phyloP scores from a whole-genome alignment of 148 eudicot species.

The Vaccinium macrocarpon region DNA sequence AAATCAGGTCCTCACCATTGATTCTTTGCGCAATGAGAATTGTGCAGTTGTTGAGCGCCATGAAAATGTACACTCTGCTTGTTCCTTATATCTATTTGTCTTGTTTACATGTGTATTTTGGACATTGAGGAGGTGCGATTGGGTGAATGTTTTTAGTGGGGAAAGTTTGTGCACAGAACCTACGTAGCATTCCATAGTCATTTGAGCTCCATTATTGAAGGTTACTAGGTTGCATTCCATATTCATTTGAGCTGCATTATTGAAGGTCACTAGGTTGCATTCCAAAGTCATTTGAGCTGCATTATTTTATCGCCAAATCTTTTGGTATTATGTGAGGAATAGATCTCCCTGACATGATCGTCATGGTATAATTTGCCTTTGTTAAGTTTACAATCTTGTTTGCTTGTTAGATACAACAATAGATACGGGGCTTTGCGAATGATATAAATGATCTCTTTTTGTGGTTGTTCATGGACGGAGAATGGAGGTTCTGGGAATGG shows the following conservation, averaged over 20 bases:
- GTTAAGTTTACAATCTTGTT: neutral
- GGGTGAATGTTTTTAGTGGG: neutral
- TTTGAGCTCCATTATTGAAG: neutral
- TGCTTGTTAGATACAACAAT: neutral
- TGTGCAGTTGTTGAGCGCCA: slow-evolving; percentile 67
- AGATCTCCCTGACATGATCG: neutral
- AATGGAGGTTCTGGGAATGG: no score
- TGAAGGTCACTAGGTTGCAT: neutral
- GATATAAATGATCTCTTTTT: neutral
- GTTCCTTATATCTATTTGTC: neutral
- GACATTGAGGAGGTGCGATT: neutral
- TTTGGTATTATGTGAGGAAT: neutral
- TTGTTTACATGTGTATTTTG: slow-evolving; percentile 6
- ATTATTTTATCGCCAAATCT: neutral
- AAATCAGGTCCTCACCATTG: slow-evolving; percentile 61
- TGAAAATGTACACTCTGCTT: slow-evolving; percentile 58
- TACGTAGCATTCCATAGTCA: neutral
- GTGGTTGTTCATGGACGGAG: neutral
- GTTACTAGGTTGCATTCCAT: neutral
- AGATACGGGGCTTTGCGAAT: neutral
- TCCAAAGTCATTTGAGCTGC: no score
- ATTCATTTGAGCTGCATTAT: slow-evolving; percentile 1
- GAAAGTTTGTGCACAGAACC: neutral
- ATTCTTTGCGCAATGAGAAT: slow-evolving; percentile 58
- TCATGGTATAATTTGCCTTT: neutral